These are phyloP conservation scores for Colletotrichum eremochloae DNA, from an alignment of 2,329 filamentous ascomycete genomes.

Conservation along the genomic window DNA sequence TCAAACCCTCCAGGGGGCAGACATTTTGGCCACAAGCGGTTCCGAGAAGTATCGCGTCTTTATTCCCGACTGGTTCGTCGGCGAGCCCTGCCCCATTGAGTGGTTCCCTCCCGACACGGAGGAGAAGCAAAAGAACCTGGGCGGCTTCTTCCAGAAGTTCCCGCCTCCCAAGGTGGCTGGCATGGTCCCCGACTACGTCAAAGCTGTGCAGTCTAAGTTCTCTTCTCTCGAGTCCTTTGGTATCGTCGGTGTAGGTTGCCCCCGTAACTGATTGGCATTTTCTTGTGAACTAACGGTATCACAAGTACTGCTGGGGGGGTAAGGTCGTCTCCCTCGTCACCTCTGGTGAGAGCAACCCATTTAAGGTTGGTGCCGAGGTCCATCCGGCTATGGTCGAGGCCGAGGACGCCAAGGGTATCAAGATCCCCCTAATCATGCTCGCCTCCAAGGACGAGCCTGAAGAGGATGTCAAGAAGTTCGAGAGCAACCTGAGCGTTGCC, in stretches of 20 bases:
- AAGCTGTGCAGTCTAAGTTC: conserved; percentile 65
- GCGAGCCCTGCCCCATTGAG: conserved; percentile 71
- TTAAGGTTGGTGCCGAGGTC: conserved; percentile 64
- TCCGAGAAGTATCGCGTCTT: conserved; percentile 83
- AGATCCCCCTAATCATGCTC: conserved; percentile 72
- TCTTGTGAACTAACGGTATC: background rate
- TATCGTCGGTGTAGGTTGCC: conserved; percentile 68
- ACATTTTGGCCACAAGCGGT: conserved; percentile 71
- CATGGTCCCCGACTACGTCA: conserved; percentile 67
- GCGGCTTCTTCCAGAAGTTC: conserved; percentile 68
- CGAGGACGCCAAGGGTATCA: conserved; percentile 70
- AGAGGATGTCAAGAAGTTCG: conserved; percentile 68
- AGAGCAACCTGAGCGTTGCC: conserved; percentile 64
- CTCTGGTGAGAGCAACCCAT: conserved; percentile 66
- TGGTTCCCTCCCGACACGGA: conserved; percentile 74
- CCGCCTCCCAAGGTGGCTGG: conserved; percentile 61
- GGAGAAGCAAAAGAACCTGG: conserved; percentile 72
- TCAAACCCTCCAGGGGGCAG: conserved; percentile 78
- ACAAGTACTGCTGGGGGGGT: conserved; percentile 78
- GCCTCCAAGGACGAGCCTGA: conserved; percentile 75
- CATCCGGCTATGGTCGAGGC: conserved; percentile 76
- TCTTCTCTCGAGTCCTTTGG: conserved; percentile 70
- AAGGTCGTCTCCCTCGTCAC: conserved; percentile 71
- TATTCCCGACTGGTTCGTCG: conserved; percentile 93
- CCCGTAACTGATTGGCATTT: background rate